phyloP scores from a whole-genome alignment of 2,329 filamentous ascomycete genomes.

The Whalleya microplaca region DNA sequence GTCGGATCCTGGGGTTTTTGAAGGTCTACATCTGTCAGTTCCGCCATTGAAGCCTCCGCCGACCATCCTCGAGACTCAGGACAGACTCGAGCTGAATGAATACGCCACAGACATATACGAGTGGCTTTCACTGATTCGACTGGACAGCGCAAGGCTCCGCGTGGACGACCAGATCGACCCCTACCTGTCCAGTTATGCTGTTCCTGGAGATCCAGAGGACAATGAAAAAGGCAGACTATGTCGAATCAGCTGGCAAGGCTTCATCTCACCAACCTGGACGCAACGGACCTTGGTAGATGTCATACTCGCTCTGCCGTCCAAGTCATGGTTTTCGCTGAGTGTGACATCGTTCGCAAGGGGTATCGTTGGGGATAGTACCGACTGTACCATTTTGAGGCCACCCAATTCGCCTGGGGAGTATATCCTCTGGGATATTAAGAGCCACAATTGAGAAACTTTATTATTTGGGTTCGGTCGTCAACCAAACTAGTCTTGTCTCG shows the following conservation, averaged over 20 bases:
- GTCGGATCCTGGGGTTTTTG: conserved; percentile 38
- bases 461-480: background rate
- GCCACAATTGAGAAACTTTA: conserved; percentile 42
- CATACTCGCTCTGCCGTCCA: conserved; percentile 46
- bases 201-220: conserved; percentile 48
- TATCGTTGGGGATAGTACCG: conserved; percentile 48
- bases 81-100: conserved; percentile 61
- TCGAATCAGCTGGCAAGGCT: conserved; percentile 63
- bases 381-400: conserved; percentile 59
- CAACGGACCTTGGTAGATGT: conserved; percentile 51
- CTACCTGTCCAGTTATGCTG: conserved; percentile 69
- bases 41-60: conserved; percentile 39
- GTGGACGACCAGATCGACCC: conserved; percentile 64
- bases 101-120: conserved; percentile 69
- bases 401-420: conserved; percentile 55
- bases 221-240: conserved; percentile 43
- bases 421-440: conserved; percentile 62
- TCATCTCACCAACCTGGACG: conserved; percentile 58
- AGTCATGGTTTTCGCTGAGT: conserved; percentile 60
- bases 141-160: conserved; percentile 67
- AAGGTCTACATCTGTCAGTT: conserved; percentile 35
- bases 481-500: conserved; percentile 57
- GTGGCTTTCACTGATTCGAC: conserved; percentile 71
- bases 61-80: conserved; percentile 39
- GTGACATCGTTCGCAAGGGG: conserved; percentile 55